Evolutionary conservation across 164 flowering plant species (phyloP), one percentile per base, ranked within the genome.

Genomic region (Stephania yunnanensis): DNA sequence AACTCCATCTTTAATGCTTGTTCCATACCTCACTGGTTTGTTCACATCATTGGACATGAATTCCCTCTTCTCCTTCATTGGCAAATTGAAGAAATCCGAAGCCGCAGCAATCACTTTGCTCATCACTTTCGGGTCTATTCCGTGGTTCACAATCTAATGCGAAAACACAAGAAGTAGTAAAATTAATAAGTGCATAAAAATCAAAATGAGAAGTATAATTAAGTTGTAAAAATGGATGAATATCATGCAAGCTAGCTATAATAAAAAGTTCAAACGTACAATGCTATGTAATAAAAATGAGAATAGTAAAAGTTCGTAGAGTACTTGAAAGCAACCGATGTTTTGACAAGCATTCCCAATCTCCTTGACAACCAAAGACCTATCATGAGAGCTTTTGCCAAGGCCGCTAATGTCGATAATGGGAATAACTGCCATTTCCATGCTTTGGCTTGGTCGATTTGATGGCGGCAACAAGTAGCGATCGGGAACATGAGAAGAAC

Each of bases 1-100:
- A 3, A 70, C 46, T n/a, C 86, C 87, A 58, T 86, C 84, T n/a
- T 76, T 86, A 10, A 87, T 6, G 76, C 86, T 85, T 6, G 88
- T 82, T 1, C 84, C 83, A 68, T 83, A 86, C 44, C 95, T 79
- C 46, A 88, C 90, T 1, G 91, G 88, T 78, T 86, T 78, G 75
- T 69, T 76, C 9, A 89, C 89, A 64, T 89, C 87, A 15, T 74
- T 75, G 0, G 90, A 89, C 81, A 73, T 77, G 69, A 80, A 71
- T 31, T 80, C 77, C 61, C 48, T 46, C 82, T 85, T 89, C 71
- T 81, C 85, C 46, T 69, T 58, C 0, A 25, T 58, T 50, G 92
- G 86, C 72, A 87, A 73, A 0, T 83, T 25, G 63, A 89, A 89
- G 52, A 88, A 88, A 0, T 71, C 80, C 1, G 29, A 22, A 5